Evolutionary conservation across 2,329 filamentous ascomycete species (phyloP).

Genomic region (Stemphylium beticola): DNA sequence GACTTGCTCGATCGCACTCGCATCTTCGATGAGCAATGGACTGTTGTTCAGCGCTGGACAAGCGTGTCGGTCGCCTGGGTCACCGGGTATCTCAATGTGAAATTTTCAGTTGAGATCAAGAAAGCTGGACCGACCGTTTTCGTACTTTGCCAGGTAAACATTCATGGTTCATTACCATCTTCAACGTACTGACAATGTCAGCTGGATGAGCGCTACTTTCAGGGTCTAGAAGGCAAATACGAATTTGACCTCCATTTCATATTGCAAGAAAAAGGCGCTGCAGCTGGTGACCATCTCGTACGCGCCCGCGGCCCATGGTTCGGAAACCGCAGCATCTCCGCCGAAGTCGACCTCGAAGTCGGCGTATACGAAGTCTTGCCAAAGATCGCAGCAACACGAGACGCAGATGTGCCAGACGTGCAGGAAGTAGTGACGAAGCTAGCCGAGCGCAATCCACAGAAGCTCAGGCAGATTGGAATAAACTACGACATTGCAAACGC

Average conservation of each 20-base stretch:
- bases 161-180: constrained; percentile 32
- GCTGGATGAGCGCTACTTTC: constrained; percentile 66
- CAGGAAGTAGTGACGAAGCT: constrained; percentile 65
- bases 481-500: constrained; percentile 74
- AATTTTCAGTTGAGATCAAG: constrained; percentile 62
- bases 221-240: constrained; percentile 63
- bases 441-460: constrained; percentile 51
- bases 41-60: constrained; percentile 65
- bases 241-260: constrained; percentile 64
- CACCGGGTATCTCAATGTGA: constrained; percentile 65
- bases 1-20: constrained; percentile 65
- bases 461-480: constrained; percentile 68
- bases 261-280: constrained; percentile 57
- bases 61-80: constrained; percentile 65
- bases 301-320: constrained; percentile 57
- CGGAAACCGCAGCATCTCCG: constrained; percentile 75
- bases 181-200: constrained; percentile 48
- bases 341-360: constrained; percentile 74
- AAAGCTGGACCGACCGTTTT: constrained; percentile 61
- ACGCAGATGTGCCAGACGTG: constrained; percentile 57
- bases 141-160: constrained; percentile 61
- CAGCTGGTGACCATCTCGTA: constrained; percentile 60
- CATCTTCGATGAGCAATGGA: constrained; percentile 65
- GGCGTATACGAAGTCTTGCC: constrained; percentile 77
- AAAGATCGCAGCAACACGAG: constrained; percentile 70